These are phyloP conservation scores for Erythrobasidium hasegawianum DNA, from an alignment of 1,284 basidiomycete genomes.

Conservation along the genomic window DNA sequence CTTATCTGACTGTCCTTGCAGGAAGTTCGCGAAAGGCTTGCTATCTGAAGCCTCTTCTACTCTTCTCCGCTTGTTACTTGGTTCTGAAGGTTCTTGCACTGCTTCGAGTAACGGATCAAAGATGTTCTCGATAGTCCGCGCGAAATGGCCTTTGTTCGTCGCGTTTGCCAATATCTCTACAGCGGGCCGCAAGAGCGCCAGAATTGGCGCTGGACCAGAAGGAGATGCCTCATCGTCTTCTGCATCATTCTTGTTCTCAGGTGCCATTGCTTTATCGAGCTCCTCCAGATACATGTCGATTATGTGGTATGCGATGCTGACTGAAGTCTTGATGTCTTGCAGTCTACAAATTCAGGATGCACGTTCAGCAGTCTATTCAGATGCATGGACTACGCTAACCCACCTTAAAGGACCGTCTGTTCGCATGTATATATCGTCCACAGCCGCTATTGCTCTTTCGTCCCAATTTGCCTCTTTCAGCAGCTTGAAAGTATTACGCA, in stretches of 20 bases:
- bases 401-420: slow-evolving; percentile 74
- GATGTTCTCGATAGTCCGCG: slow-evolving; percentile 63
- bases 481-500: slow-evolving; percentile 77
- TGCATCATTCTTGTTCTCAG: slow-evolving; percentile 36
- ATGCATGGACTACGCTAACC: slow-evolving; percentile 41
- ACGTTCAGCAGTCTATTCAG: neutral
- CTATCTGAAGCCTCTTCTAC: slow-evolving; percentile 48
- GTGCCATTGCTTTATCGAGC: slow-evolving; percentile 66
- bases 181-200: slow-evolving; percentile 63
- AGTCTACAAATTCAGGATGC: no score
- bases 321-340: slow-evolving; percentile 67
- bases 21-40: slow-evolving; percentile 51
- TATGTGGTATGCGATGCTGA: slow-evolving; percentile 77
- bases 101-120: slow-evolving; percentile 63
- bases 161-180: slow-evolving; percentile 65
- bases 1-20: slow-evolving; percentile 38
- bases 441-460: slow-evolving; percentile 55
- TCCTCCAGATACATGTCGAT: slow-evolving; percentile 88
- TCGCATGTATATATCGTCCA: slow-evolving; percentile 63
- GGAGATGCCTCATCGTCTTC: slow-evolving; percentile 11
- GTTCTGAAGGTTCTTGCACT: slow-evolving; percentile 47
- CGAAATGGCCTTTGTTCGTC: slow-evolving; percentile 60
- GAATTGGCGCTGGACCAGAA: slow-evolving; percentile 54
- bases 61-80: slow-evolving; percentile 52
- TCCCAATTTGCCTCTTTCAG: slow-evolving; percentile 71